These are phyloP conservation scores for Ogataea sp. DNA, from an alignment of 805 yeast species.

Conservation along the genomic window DNA sequence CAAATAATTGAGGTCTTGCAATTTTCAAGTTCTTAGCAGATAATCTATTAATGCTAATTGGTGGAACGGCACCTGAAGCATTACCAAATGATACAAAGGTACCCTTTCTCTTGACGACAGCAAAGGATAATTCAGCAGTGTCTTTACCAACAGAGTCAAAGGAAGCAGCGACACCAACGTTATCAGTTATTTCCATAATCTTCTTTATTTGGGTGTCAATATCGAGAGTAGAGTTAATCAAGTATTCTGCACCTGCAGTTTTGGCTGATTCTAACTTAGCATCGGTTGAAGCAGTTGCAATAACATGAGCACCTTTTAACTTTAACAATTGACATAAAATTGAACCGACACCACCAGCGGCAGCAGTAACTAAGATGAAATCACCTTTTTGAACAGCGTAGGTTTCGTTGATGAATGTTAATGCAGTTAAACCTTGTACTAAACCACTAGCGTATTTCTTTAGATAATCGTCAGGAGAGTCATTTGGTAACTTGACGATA, in stretches of 20 bases:
- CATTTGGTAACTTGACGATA: constrained; percentile 41
- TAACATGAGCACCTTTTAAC: constrained; percentile 65
- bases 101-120: constrained; percentile 61
- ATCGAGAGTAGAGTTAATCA: constrained; percentile 38
- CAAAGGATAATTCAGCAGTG: constrained; percentile 58
- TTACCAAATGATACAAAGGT: constrained; percentile 74
- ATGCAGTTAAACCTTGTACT: constrained; percentile 74
- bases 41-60: constrained; percentile 44
- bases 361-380: constrained; percentile 74
- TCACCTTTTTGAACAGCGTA: constrained; percentile 65
- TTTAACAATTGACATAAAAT: constrained; percentile 57
- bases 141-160: constrained; percentile 77
- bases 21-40: constrained; percentile 56
- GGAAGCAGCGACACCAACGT: constrained; percentile 59
- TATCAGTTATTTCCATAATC: constrained; percentile 53
- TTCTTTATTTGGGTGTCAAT: constrained; percentile 48
- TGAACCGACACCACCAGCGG: constrained; percentile 93
- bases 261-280: constrained; percentile 65
- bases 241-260: constrained; percentile 67
- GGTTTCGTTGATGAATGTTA: constrained; percentile 61
- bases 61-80: constrained; percentile 78
- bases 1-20: constrained; percentile 53
- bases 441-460: constrained; percentile 52
- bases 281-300: constrained; percentile 75
- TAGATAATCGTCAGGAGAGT: constrained; percentile 38